A percentile compares a stretch with the other conserved stretches of the same genome.
Evolutionary conservation across 2,329 filamentous ascomycete genomes (phyloP).

Genomic region (Stylonectria norvegica): DNA sequence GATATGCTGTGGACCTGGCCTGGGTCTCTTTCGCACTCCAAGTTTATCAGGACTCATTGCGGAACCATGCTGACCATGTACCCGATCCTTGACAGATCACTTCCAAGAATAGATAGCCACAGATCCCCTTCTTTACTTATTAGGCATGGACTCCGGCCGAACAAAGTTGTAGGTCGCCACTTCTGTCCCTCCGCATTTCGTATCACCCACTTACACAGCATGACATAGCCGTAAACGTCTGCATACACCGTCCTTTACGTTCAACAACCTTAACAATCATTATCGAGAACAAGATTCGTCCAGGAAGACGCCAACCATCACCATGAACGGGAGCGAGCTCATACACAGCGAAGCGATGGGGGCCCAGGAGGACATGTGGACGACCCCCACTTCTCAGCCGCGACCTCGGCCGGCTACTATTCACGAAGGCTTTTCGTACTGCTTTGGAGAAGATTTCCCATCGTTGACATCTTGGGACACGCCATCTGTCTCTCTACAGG

Average conservation of each 20-base stretch:
- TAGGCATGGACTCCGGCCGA: slow-evolving; percentile 50
- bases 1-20: slow-evolving; percentile 28
- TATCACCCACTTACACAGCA: slow-evolving; percentile 24
- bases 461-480: slow-evolving; percentile 57
- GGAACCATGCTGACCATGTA: slow-evolving; percentile 27
- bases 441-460: slow-evolving; percentile 51
- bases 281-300: slow-evolving; percentile 44
- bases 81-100: slow-evolving; percentile 25
- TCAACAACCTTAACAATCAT: slow-evolving; percentile 45
- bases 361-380: slow-evolving; percentile 49
- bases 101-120: slow-evolving; percentile 23
- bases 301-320: slow-evolving; percentile 37
- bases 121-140: slow-evolving; percentile 17
- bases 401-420: slow-evolving; percentile 57
- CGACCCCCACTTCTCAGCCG: slow-evolving; percentile 51
- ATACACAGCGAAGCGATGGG: slow-evolving; percentile 47
- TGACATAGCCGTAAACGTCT: slow-evolving; percentile 17
- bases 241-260: slow-evolving; percentile 45
- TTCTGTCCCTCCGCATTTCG: slow-evolving; percentile 20
- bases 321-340: slow-evolving; percentile 51
- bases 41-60: slow-evolving; percentile 20
- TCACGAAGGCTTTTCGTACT: slow-evolving; percentile 60
- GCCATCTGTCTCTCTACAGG: slow-evolving; percentile 49
- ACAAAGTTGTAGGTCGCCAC: slow-evolving; percentile 48
- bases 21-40: slow-evolving; percentile 16